A percentile compares a stretch with the other conserved stretches of the same genome.
phyloP scores from a whole-genome alignment of 441 rosid genomes.

The Populus trichocarpa region DNA sequence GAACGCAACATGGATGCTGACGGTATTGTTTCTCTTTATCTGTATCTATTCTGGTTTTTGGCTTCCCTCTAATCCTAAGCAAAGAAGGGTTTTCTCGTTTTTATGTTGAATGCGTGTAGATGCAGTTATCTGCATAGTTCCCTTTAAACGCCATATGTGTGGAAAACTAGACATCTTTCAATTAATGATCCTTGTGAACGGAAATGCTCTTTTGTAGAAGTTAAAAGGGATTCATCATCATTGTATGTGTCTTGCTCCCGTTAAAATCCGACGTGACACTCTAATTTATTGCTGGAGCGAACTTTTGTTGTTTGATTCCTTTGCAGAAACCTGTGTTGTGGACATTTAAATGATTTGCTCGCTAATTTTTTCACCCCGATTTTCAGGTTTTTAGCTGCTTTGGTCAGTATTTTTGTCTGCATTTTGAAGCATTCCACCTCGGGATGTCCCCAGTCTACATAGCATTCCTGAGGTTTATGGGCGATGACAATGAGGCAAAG shows the following conservation, averaged over 20 bases:
- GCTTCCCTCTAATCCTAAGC: not conserved
- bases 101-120: not conserved
- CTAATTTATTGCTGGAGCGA: not conserved
- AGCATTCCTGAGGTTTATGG: constrained; percentile 73
- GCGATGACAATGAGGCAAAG: constrained; percentile 65
- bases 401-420: constrained; percentile 68
- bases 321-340: not conserved
- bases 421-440: constrained; percentile 71
- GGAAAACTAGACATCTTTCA: not conserved
- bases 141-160: not conserved
- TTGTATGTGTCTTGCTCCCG: not conserved
- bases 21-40: constrained; percentile 35
- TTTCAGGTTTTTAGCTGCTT: constrained; percentile 69
- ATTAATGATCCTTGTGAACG: not conserved
- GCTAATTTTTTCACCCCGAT: not conserved
- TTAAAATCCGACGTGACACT: not conserved
- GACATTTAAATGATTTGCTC: not conserved
- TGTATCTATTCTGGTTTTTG: constrained; percentile 1
- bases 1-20: constrained; percentile 85
- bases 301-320: not conserved
- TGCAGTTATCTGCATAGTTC: not conserved
- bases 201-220: not conserved
- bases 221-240: not conserved
- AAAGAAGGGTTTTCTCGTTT: not conserved
- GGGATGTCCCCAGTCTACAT: constrained; percentile 73